Base-by-base conservation (phyloP, 108 stramenopile genomes). In the Cyclotella cryptica region DNA sequence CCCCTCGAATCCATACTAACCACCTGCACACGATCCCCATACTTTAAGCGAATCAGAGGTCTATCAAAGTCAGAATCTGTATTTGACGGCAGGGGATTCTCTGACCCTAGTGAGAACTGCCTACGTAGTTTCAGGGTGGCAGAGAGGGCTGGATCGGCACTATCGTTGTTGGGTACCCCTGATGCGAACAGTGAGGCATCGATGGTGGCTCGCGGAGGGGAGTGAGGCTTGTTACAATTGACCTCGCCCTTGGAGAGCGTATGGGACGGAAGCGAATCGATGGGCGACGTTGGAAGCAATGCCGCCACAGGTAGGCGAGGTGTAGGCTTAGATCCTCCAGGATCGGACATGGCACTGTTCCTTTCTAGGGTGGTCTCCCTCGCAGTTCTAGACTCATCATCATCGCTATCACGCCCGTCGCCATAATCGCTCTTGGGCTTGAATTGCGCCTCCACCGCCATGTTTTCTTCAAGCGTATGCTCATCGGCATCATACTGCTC, bases 1-100 rank as follows among this genome's bases (percentile, higher is more conserved):
- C 89, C 89, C 52, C 67, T 74, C 26, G 72, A 73, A 58, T 89
- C 87, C 57, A 87, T 85, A 21, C 87, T 80, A 40, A 93, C 92
- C 61, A 93, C 86, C 70, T 93, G 92, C 9, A 93, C 89, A 42
- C 92, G 80, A 80, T 93, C 92, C 13, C 92, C 92, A 58, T 84
- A 89, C 42, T 78, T 86, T 40, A 93, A 72, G 71, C 69, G 77
- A 68, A 81, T 69, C 14, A 81, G 41, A 26, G 80, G 69, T 27
- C 80, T 17, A 45, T 81, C 80, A 70, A 81, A 81, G 19, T 81
- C 80, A 46, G 66, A 19, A 44, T 75, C 55, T 11, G 9, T 19
- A 22, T 18, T 60, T 21, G 12, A 17, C 17, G 54, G 45, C 15
- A 3, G 18, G n/a, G 21, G 49, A 43, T 65, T 29, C 22, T 17